Evolutionary conservation across 176 grass and related monocot genomes (phyloP), one percentile per base, ranked within the genome.

Genomic region (Puccinellia tenuiflora): DNA sequence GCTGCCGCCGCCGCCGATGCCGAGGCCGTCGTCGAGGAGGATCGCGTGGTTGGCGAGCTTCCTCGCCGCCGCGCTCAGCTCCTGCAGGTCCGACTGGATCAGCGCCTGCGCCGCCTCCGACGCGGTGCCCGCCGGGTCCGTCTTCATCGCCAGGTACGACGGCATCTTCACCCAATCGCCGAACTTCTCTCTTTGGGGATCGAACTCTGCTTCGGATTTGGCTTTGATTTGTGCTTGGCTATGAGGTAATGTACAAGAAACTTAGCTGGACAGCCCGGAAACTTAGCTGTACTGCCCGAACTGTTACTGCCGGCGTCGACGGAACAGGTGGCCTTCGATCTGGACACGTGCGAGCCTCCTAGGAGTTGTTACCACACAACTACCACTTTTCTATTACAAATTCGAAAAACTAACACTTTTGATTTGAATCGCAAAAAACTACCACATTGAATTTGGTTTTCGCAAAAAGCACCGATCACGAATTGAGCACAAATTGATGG

Each of bases 41-140:
- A 98, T 46, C 11, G 91, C 89, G 42, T 98, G 93, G 83, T 90
- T 88, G 77, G 87, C 89, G 61, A 95, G 89, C 85, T 92, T 98
- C 79, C 73, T 51, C 54, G 84, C 85, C 16, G 96, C 96, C 34
- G 65, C 85, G 50, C 87, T 26, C 9, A 98, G 45, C 29, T 98
- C 93, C 76, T 79, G 83, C 79, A 98, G 89, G 87, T 98, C 96
- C 9, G 93, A 88, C n/a, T 93, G 86, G 74, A 98, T 80, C 68
- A 93, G 82, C 75, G 78, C 90, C 76, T 62, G 59, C 26, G 34
- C 72, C 51, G 79, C 86, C 72, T 88, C 75, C 42, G 85, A 69
- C 55, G 79, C 50, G 55, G 59, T 75, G 64, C 63, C 60, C 51
- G 84, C 79, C 86, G 77, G 38, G 42, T 90, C 84, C 72, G 82